Evolutionary conservation across 139 green algal genomes (phyloP), one percentile per base, ranked within the genome.

Genomic region (Nannochloris sp.): DNA sequence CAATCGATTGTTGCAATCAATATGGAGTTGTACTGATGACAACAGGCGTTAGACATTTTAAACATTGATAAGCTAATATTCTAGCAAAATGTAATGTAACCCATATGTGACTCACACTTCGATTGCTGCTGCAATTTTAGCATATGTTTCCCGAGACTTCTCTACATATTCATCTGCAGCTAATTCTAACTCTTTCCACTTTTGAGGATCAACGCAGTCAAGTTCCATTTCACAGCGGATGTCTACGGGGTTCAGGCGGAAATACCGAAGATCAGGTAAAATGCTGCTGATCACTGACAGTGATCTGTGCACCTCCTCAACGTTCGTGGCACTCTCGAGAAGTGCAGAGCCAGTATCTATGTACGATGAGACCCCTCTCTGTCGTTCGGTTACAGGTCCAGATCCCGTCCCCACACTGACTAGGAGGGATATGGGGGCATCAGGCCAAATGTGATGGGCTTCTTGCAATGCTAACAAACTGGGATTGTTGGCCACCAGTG

Each of bases 1-100:
- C 91, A 6, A 67, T 98, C 10, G 93, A 96, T 57, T 95, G 86
- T 76, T 98, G 93, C 82, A 93, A 98, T 80, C 95, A 98, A 81
- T 98, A 99, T 63, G 87, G 86, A 16, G 93, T 98, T 23, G 88
- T 81, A 29, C 82, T 99, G 45, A 49, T 98, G 14, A 93, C 86
- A 45, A 98, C 92, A 1, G 83, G 85, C 56, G 76, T 94, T 16
- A 74, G 94, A 20, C 94, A 99, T 75, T 99, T 99, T 84, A 89
- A 84, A 65, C 93, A 99, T 73, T 98, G 46, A 53, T 53, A 20
- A 6, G n/a, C 46, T 40, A 2, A 8, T 40, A 13, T 40, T 40
- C 8, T 6, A 40, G 1, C 9, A 6, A 40, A 40, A 40, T 40
- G 33, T 40, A 40, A 40, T 8, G 20, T 23, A 23, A 40, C 33